Base-by-base conservation (phyloP, 106 monocot genomes). In the Dendrobium catenatum region DNA sequence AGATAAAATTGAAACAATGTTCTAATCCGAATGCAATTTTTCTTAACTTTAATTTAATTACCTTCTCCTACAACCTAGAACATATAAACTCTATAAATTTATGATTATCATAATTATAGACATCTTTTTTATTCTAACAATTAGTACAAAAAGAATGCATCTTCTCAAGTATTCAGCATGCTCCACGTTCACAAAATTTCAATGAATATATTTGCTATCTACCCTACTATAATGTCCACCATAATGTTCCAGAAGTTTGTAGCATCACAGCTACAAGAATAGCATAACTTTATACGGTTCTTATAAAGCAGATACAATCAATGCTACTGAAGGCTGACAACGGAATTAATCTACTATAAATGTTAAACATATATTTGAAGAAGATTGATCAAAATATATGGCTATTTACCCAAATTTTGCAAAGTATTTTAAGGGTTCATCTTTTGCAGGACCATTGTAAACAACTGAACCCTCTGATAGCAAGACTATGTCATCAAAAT, bases 401-500 rank as follows among this genome's bases (percentile, higher is more conserved):
- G 26, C 76, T 73, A 84, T 84, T 56, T 79, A 97, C 96, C 97
- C 97, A 44, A 92, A 87, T 59, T 84, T 87, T 67, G 90, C 86
- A 78, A 97, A 97, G 79, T 97, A 97, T 78, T 79, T 58, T 58
- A 97, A 55, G 81, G 94, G 89, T 41, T 91, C 90, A 79, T 97
- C 90, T 85, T 88, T 92, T 68, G 97, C 94, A 73, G 94, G 92
- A 81, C 97, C 97, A 80, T 84, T 85, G 82, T 94, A 97, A 81
- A 97, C 89, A 75, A 97, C 78, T 49, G 86, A 67, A 64, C 97
- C 97, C 77, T 94, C 97, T 67, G 94, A 92, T 83, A 97, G 86
- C 85, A 97, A 79, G 9, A 94, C 84, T 78, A 97, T 89, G 79
- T 97, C 97, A 92, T 97, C 97, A 87, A 97, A 97, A 81, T 94